Base-by-base conservation (phyloP, 2,329 filamentous ascomycete genomes). In the Chaetothyriales sp. region DNA sequence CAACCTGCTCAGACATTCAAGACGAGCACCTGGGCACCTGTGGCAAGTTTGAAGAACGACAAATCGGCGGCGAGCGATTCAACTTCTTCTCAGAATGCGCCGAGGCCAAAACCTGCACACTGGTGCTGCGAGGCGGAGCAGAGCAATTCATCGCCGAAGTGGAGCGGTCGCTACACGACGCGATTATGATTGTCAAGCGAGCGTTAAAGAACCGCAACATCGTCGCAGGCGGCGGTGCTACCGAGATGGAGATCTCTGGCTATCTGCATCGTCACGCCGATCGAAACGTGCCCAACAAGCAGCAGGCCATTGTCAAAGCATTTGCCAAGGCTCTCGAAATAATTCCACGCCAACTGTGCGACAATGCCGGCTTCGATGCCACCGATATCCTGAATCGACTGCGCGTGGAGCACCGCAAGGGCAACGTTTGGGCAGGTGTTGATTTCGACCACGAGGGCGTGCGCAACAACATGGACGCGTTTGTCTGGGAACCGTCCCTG, bases 181-280 rank as follows among this genome's bases (percentile, higher is more conserved):
- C 92, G 61, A 96, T 98, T 70, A 98, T 98, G 92, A 95, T 98
- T 63, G 92, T 98, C 65, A 96, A 96, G 80, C 88, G 93, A 55
- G 87, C 92, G 25, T 87, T 96, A 69, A 87, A 86, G 73, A 94
- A 96, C 75, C 83, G 83, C 64, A 85, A 80, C 65, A 95, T 98
- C 59, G 92, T 98, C 22, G 92, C 89, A 45, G 92, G 92, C 62
- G 92, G 92, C 61, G 92, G 92, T 66, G 90, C 92, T 18, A 81
- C 77, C 62, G 92, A 98, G 75, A 96, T 98, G 90, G 92, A 96
- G 68, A 70, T 96, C 49, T 95, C 89, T 5, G 84, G 88, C 42
- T 93, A 95, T 71, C 79, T 98, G 57, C 89, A 95, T 74, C 77
- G 79, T 60, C 95, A 84, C 63, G 92, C 93, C 57, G 90, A 96